Base-by-base conservation (phyloP, 345 rosid genomes). In the Leavenworthia alabamica region DNA sequence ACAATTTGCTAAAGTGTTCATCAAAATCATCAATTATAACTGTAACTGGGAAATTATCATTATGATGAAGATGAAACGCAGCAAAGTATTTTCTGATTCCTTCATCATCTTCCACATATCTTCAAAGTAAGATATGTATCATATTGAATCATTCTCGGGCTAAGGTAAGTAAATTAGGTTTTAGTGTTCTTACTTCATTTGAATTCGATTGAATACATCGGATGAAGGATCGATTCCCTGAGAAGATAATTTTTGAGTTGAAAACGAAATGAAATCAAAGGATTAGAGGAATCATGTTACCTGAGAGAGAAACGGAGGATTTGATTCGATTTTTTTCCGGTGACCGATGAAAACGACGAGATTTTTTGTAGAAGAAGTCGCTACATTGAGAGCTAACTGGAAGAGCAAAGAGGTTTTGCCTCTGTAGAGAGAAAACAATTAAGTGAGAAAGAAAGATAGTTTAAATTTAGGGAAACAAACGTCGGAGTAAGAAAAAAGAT, bases 321-420 rank as follows among this genome's bases (percentile, higher is more conserved):
- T 82, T 53, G 61, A 52, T 62, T 83, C 89, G 10, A 89, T 59
- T 70, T 72, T 75, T 63, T 78, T 67, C 46, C 85, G 86, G 58
- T 75, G 81, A 73, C 96, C 83, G 33, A 91, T 77, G 80, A 91
- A 86, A 41, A 84, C 84, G 8, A 88, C 96, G 2, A 71, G 57
- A 24, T 56, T 61, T 47, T 40, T 49, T 44, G 36, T 2, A 36
- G 55, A 36, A 36, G 75, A 64, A 43, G 13, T 41, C 12, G 91
- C 85, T 1, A 69, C 54, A 40, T 86, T 91, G 70, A 74, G 55
- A 17, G 98, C 94, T 19, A 76, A 86, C 73, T 91, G 98, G 73
- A 91, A 82, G 6, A 86, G 80, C 47, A 91, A 48, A 40, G 98
- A 88, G 37, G 96, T 88, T 66, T 91, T 88, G 57, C 98, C 96